Evolutionary conservation across 352 stramenopile species (phyloP), one percentile per base, ranked within the genome.

Genomic region (Globisporangium nodosum): DNA sequence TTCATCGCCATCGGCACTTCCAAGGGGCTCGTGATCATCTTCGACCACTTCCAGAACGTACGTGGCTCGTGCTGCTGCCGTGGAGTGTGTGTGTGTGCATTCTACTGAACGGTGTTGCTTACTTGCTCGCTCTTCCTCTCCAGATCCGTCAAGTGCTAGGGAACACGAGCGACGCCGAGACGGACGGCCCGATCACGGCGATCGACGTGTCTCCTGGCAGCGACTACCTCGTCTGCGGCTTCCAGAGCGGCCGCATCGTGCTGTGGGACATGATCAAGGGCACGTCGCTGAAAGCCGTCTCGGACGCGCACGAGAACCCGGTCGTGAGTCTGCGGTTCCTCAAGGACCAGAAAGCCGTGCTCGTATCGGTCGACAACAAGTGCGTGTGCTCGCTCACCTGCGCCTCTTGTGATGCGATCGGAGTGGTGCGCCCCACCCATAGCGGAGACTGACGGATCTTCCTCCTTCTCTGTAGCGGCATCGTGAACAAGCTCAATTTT

Each of bases 191-290:
- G 0, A 87, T 96, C 35, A 97, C 85, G 7, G 88, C 88, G 1
- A 90, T 97, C 20, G 89, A 96, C 59, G 78, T 95, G 66, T 94
- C 85, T 13, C 77, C 82, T 52, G 69, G 89, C 69, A 79, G 90
- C 52, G 92, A 98, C 66, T 92, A 92, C 61, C 69, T 98, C 5
- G 75, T 97, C 24, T 96, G 90, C 49, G 96, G 96, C 11, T 98
- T 97, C 66, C 87, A 94, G 47, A 94, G 85, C 49, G 96, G 96
- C 33, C 79, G 79, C 9, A 88, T 99, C 52, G 90, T 98, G 49
- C 66, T 99, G 1, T 99, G 96, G 96, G 96, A 99, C 77, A 94
- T 97, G 68, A 97, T 98, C 52, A 96, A 96, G 58, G 95, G 94
- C 37, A 88, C 79, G 33, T 81, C 90, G 8, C 73, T 98, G 3